Evolutionary conservation across 2,329 filamentous ascomycete genomes (phyloP).

Genomic region (Penicillium sp.): DNA sequence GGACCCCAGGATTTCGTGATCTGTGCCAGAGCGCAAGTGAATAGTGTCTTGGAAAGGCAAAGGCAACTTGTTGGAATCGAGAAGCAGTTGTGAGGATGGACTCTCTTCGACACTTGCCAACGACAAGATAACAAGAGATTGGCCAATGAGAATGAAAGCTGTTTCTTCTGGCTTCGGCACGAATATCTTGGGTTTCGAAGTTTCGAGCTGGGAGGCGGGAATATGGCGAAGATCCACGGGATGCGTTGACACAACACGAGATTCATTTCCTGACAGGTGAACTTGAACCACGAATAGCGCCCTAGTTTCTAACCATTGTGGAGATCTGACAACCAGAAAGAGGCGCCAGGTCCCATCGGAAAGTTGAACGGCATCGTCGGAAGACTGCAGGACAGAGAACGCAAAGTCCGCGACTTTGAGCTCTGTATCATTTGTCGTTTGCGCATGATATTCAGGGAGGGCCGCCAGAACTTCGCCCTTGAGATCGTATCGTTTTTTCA

Average conservation of each 20-base stretch:
- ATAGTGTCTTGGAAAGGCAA: constrained; percentile 82
- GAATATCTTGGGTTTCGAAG: constrained; percentile 65
- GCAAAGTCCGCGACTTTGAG: constrained; percentile 79
- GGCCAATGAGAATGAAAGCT: constrained; percentile 77
- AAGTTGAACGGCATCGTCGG: constrained; percentile 49
- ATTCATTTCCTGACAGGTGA: constrained; percentile 55
- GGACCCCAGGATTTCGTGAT: constrained; percentile 52
- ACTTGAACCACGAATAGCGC: constrained; percentile 77
- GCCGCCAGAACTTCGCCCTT: constrained; percentile 63
- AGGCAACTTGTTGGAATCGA: constrained; percentile 63
- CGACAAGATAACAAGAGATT: constrained; percentile 74
- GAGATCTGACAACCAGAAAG: constrained; percentile 61
- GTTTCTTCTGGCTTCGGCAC: constrained; percentile 76
- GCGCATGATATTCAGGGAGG: constrained; percentile 58
- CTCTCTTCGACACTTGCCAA: constrained; percentile 66
- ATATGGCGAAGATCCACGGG: constrained; percentile 65
- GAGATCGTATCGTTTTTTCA: constrained; percentile 70
- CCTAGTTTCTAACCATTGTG: constrained; percentile 50
- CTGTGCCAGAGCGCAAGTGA: constrained; percentile 63
- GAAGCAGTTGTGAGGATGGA: constrained; percentile 72
- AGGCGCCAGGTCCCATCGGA: constrained; percentile 52
- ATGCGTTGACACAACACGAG: constrained; percentile 64
- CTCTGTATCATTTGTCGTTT: constrained; percentile 55
- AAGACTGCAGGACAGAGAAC: constrained; percentile 46
- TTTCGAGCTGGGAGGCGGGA: constrained; percentile 40